Percentiles rank a stretch among this genome's conserved stretches.
Conservation (phyloP, 352 stramenopile species). For the Globisporangium nagaii region DNA sequence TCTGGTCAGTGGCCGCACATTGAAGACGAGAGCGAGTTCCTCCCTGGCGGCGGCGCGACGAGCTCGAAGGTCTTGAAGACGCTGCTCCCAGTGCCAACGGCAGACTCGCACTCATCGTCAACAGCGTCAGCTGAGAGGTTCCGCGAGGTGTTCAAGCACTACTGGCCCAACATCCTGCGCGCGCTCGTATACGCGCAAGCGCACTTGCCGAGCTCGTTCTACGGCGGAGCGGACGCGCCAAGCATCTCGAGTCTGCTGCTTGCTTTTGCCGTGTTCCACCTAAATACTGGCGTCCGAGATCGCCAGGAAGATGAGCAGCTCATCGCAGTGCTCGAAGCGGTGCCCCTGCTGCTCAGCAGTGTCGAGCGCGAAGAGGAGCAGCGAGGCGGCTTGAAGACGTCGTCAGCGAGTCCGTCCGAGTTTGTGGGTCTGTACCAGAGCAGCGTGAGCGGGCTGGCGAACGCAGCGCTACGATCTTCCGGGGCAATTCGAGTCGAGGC, state of each 20-base stretch:
- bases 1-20: slow-evolving; percentile 24
- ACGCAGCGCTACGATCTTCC: slow-evolving; percentile 30
- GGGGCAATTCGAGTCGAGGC: slow-evolving; percentile 29
- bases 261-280: slow-evolving; percentile 36
- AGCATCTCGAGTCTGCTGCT: slow-evolving; percentile 21
- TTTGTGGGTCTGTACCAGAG: slow-evolving; percentile 14
- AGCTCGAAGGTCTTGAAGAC: slow-evolving; percentile 18
- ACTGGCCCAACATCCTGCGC: slow-evolving; percentile 50
- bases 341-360: slow-evolving; percentile 28
- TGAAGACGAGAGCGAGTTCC: slow-evolving; percentile 3
- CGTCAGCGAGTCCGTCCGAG: background rate
- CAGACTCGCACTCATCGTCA: slow-evolving; percentile 1
- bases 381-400: background rate
- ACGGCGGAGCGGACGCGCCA: background rate
- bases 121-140: slow-evolving; percentile 15
- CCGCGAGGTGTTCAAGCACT: slow-evolving; percentile 40
- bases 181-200: slow-evolving; percentile 31
- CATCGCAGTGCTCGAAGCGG: slow-evolving; percentile 25
- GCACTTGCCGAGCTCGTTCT: slow-evolving; percentile 17
- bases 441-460: slow-evolving; percentile 25
- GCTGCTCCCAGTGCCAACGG: slow-evolving; percentile 19
- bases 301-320: slow-evolving; percentile 32
- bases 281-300: slow-evolving; percentile 36
- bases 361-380: background rate
- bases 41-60: slow-evolving; percentile 2